phyloP scores from a whole-genome alignment of 805 yeast genomes.

The Candida stauntonica region DNA sequence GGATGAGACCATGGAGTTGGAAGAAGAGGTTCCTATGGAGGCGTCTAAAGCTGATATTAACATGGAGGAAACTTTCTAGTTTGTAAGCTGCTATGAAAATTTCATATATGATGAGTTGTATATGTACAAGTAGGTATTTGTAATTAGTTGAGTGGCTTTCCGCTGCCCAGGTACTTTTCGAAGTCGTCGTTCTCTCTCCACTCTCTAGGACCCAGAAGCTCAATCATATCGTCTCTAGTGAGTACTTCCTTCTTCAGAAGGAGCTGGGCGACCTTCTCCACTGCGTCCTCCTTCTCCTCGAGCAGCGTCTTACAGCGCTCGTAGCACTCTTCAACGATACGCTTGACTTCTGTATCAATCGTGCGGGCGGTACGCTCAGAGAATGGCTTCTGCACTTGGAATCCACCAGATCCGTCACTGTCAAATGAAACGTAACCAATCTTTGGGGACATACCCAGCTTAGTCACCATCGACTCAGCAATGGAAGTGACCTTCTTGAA shows the following conservation, averaged over 20 bases:
- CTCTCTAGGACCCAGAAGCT: slow-evolving; percentile 72
- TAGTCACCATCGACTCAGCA: slow-evolving; percentile 87
- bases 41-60: slow-evolving; percentile 19
- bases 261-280: slow-evolving; percentile 70
- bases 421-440: slow-evolving; percentile 66
- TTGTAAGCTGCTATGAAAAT: not conserved
- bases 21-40: slow-evolving; percentile 19
- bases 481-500: slow-evolving; percentile 86
- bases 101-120: not conserved
- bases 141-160: slow-evolving; percentile 1
- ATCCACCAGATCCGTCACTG: slow-evolving; percentile 45
- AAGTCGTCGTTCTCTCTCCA: slow-evolving; percentile 84
- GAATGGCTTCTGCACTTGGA: slow-evolving; percentile 56
- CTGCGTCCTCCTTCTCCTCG: slow-evolving; percentile 53
- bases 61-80: slow-evolving; percentile 34
- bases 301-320: slow-evolving; percentile 53
- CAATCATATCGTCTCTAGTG: slow-evolving; percentile 76
- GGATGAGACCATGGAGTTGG: slow-evolving; percentile 28
- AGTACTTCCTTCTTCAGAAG: slow-evolving; percentile 70
- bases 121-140: not conserved
- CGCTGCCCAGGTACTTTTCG: slow-evolving; percentile 66
- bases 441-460: slow-evolving; percentile 81
- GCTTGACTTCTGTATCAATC: slow-evolving; percentile 66
- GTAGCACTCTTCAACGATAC: slow-evolving; percentile 64
- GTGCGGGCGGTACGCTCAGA: slow-evolving; percentile 66